Base-by-base conservation (phyloP, 345 rosid genomes). In the Reutealis trisperma region DNA sequence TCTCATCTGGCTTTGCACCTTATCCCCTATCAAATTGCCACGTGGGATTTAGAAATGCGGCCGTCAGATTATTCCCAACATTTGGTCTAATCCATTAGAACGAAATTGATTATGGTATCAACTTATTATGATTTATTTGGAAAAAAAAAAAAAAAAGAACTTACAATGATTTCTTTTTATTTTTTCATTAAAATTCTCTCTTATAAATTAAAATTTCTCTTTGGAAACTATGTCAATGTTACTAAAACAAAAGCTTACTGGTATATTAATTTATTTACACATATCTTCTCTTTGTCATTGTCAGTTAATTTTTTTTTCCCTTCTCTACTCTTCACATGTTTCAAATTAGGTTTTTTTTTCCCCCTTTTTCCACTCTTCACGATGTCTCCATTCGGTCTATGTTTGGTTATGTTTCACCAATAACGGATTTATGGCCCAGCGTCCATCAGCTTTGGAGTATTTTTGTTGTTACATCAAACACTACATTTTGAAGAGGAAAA, bases 21-120 rank as follows among this genome's bases (percentile, higher is more conserved):
- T 58, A 63, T 69, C 75, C 62, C 25, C 24, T 14, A 22, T 37
- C 58, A 32, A 47, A 44, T 70, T 55, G 75, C 82, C 70, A 74
- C 71, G 60, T 74, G 67, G 25, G 44, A 63, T 32, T 10, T 59
- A 34, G 27, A 37, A 14, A 41, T 62, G 8, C 60, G 15, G 60
- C 51, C 71, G 45, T 76, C 70, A 58, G 34, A 32, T 72, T 65
- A 57, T 70, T 57, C 9, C 16, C 66, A 47, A 58, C 8, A 41
- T 72, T 64, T 76, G 55, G 21, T 58, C 18, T 16, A 24, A 18
- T 19, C 34, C 65, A n/a, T 71, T 47, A 45, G 12, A 27, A 12
- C 21, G 2, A 27, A 32, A 6, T 49, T 47, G 13, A 71, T 57
- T 34, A 37, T 37, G 12, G 34, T 57, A 9, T 52, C 49, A 27